phyloP scores from a whole-genome alignment of 805 yeast species.

The Ogataea kodamae region DNA sequence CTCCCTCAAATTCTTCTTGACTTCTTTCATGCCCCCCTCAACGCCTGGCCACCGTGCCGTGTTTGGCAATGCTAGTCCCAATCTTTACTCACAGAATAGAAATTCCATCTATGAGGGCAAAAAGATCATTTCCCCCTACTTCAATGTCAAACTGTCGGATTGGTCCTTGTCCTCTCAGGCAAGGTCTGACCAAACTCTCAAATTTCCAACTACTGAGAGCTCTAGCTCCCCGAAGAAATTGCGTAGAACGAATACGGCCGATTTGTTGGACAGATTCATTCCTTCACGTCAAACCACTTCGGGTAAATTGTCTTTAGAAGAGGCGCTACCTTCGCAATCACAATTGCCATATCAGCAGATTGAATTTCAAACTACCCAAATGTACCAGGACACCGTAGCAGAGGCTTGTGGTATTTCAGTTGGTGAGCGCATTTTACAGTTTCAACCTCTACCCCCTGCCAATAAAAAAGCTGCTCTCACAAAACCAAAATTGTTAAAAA shows the following conservation, averaged over 20 bases:
- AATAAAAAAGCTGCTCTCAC: conserved; percentile 26
- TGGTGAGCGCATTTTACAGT: conserved; percentile 78
- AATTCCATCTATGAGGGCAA: conserved; percentile 31
- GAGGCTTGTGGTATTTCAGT: conserved; percentile 89
- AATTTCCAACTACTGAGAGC: conserved; percentile 10
- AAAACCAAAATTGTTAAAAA: conserved; percentile 19
- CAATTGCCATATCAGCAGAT: conserved; percentile 52
- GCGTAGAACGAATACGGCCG: conserved; percentile 35
- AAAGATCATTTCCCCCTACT: conserved; percentile 33
- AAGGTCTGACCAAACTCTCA: conserved; percentile 6
- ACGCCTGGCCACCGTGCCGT: conserved; percentile 30
- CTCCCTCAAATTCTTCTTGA: conserved; percentile 5
- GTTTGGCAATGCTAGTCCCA: conserved; percentile 33
- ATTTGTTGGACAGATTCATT: conserved; percentile 51
- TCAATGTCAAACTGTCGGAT: conserved; percentile 34
- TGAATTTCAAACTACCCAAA: conserved; percentile 49
- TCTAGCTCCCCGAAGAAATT: conserved; percentile 27
- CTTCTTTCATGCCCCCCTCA: conserved; percentile 10
- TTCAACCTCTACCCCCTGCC: conserved; percentile 83
- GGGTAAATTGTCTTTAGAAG: conserved; percentile 37
- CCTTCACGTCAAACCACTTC: conserved; percentile 53
- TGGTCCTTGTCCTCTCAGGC: conserved; percentile 27
- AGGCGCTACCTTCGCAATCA: conserved; percentile 18
- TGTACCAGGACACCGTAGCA: conserved; percentile 80
- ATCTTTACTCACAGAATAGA: conserved; percentile 24